Conservation (phyloP, 169 alveolate genomes). For the Cryptosporidium baileyi region DNA sequence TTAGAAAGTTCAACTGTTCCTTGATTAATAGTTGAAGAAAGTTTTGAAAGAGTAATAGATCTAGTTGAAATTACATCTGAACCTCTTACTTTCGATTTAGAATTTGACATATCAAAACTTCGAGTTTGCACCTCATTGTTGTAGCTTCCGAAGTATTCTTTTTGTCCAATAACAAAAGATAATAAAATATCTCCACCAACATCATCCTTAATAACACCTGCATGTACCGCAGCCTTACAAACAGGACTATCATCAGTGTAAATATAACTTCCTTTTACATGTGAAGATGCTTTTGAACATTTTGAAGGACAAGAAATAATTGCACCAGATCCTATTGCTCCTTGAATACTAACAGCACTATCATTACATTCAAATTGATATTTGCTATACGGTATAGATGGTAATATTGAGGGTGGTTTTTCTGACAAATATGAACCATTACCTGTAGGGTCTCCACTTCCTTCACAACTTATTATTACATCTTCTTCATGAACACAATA, state of each 20-base stretch:
- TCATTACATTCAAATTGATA: constrained; percentile 63
- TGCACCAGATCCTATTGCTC: constrained; percentile 58
- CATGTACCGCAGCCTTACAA: constrained; percentile 77
- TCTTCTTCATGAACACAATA: constrained; percentile 74
- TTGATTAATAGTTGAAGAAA: constrained; percentile 8
- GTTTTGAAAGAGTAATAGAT: constrained; percentile 43
- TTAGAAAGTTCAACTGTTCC: not conserved
- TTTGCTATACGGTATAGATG: constrained; percentile 54
- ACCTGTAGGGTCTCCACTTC: constrained; percentile 79
- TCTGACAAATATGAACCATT: constrained; percentile 68
- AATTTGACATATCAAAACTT: not conserved
- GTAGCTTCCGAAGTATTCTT: constrained; percentile 63
- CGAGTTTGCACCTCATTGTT: constrained; percentile 71
- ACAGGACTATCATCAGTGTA: constrained; percentile 86
- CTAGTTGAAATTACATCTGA: constrained; percentile 9
- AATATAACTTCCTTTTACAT: constrained; percentile 83
- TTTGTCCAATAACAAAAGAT: constrained; percentile 65
- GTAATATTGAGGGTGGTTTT: constrained; percentile 50
- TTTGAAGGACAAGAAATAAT: constrained; percentile 51
- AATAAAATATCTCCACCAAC: constrained; percentile 70
- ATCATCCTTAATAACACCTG: constrained; percentile 73
- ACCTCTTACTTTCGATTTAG: constrained; percentile 60
- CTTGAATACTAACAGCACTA: constrained; percentile 33
- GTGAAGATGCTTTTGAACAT: constrained; percentile 61
- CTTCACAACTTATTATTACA: constrained; percentile 76